Base-by-base conservation (phyloP, 768 basidiomycete genomes). In the Lyophyllum semitale region DNA sequence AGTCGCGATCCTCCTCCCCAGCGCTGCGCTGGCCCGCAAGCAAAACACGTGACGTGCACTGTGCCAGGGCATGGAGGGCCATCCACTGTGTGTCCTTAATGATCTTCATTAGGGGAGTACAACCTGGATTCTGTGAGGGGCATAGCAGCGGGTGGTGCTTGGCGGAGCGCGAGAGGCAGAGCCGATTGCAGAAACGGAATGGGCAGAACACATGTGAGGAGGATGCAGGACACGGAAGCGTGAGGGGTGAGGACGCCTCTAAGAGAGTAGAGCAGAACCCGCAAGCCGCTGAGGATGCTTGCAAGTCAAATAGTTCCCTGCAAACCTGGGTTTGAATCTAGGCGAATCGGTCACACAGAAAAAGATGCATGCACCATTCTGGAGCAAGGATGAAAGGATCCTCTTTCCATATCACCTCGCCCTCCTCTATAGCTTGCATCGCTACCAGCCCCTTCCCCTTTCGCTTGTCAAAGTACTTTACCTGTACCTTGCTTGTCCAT, bases 401-500 rank as follows among this genome's bases (percentile, higher is more conserved):
- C 65, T 95, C 93, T 55, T 84, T 87, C 91, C 93, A 95, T 17
- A 96, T 67, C 4, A 84, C 73, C 58, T 95, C 90, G 0, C 88
- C 91, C 62, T 84, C 81, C 23, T 73, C 71, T 50, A 95, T 88
- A 27, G 78, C 74, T 47, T 84, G 81, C 30, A 71, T 81, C 1
- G 91, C 91, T 0, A 95, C 82, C 32, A 96, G 74, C 0, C 93
- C 94, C 63, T 95, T 95, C 2, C 94, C 93, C 63, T 88, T 93
- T 54, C 75, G 74, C 57, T 78, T 77, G 45, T 83, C 77, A 63
- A 93, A 93, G 69, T 84, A 79, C 64, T 76, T 80, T 6, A 91
- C 88, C 41, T 81, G 75, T 9, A 90, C 78, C 63, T 86, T 88
- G 12, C 68, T 66, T 22, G 84, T 84, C 82, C 87, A 89, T 53